Conservation (phyloP, 2,329 filamentous ascomycete species). For the Colletotrichum limetticola region DNA sequence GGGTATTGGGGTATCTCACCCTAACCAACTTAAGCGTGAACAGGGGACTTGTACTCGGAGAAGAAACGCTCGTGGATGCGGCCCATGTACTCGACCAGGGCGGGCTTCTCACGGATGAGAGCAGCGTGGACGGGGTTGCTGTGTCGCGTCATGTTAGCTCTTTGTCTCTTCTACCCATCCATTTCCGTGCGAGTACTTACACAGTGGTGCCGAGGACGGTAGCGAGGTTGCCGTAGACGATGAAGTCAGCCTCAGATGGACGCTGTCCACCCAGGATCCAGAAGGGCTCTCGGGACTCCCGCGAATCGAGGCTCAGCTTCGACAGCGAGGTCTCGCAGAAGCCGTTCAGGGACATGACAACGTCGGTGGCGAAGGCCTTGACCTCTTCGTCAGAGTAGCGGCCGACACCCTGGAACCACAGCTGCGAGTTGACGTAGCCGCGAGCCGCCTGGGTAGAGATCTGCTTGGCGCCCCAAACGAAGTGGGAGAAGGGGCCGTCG, state of each 20-base stretch:
- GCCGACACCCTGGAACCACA: conserved; percentile 38
- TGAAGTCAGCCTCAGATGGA: conserved; percentile 38
- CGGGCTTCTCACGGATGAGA: conserved; percentile 33
- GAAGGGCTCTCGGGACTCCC: conserved; percentile 34
- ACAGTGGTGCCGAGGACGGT: conserved; percentile 31
- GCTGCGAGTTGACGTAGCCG: conserved; percentile 35
- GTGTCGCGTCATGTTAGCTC: neutral
- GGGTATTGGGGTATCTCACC: conserved; percentile 30
- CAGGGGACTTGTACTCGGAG: conserved; percentile 30
- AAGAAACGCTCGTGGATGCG: conserved; percentile 34
- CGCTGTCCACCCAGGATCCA: conserved; percentile 39
- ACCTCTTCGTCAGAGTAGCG: conserved; percentile 37
- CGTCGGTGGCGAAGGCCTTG: conserved; percentile 34
- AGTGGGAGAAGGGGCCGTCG: conserved; percentile 35
- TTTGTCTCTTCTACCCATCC: neutral
- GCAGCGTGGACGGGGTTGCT: conserved; percentile 33
- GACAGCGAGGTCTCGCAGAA: conserved; percentile 32
- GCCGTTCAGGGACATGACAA: conserved; percentile 34
- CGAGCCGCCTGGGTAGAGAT: conserved; percentile 20
- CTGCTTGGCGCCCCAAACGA: conserved; percentile 36
- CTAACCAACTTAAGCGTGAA: conserved; percentile 27
- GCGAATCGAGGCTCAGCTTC: conserved; percentile 21
- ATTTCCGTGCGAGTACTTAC: conserved; percentile 11
- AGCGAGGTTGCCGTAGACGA: conserved; percentile 31
- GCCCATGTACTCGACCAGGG: conserved; percentile 32